Conservation (phyloP, 2,329 filamentous ascomycete species). For the Sclerotinia minor region DNA sequence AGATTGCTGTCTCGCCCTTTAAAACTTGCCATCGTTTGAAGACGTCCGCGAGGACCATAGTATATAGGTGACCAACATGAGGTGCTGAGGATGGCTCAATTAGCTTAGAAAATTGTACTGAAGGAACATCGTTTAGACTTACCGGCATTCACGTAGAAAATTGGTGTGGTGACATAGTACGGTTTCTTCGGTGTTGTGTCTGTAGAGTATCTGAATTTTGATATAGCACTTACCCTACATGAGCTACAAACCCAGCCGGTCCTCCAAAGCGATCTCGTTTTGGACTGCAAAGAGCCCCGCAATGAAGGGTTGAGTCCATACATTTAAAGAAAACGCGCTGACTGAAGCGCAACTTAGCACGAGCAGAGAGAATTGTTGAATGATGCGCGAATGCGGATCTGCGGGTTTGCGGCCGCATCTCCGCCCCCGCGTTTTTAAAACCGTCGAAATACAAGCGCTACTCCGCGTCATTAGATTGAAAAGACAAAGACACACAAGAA, state of each 20-base stretch:
- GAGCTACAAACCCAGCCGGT: conserved; percentile 35
- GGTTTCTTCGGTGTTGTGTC: conserved; percentile 60
- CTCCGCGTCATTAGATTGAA: conserved; percentile 7
- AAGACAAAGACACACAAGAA: not conserved
- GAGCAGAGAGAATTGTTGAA: not conserved
- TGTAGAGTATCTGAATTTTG: conserved; percentile 29
- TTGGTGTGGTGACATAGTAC: conserved; percentile 93
- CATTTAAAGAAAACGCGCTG: conserved; percentile 11
- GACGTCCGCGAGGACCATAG: conserved; percentile 86
- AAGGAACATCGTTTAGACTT: conserved; percentile 29
- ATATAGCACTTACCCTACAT: conserved; percentile 28
- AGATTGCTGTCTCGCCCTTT: conserved; percentile 66
- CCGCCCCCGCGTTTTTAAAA: conserved; percentile 19
- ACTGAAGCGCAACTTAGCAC: conserved; percentile 1
- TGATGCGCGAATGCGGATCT: not conserved
- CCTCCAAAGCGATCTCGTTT: conserved; percentile 20
- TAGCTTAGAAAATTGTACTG: conserved; percentile 26
- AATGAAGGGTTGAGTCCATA: conserved; percentile 30
- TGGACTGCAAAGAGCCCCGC: conserved; percentile 28
- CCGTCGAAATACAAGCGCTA: not conserved
- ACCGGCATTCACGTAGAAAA: conserved; percentile 99
- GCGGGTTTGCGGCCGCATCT: not conserved
- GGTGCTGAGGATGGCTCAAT: conserved; percentile 59
- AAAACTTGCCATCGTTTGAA: conserved; percentile 88
- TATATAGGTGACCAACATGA: conserved; percentile 92